Base-by-base conservation (phyloP, 169 alveolate species). In the Plasmodium chabaudi region DNA sequence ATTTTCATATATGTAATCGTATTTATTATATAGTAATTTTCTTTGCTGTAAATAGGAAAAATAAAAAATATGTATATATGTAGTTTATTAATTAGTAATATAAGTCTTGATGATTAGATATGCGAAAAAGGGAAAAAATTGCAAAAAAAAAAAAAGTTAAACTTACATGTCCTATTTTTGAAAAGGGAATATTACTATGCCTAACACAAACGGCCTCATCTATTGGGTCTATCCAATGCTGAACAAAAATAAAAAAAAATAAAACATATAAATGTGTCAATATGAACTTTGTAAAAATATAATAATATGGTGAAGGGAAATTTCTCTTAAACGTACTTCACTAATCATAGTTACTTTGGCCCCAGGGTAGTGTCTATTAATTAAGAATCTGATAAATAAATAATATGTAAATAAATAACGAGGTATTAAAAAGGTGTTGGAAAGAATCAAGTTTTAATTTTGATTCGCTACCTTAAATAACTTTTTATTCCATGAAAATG, bases 161-260 rank as follows among this genome's bases (percentile, higher is more conserved):
- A 44, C 51, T 72, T 79, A 79, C 89, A 39, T 79, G 44, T 5
- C 89, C 89, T 34, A 67, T 79, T 67, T 79, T 79, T 15, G 89
- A 53, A 67, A 79, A 47, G 44, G 89, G 89, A 19, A 79, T 79
- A 27, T 79, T 79, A 51, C 89, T 53, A 21, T 79, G 89, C 56
- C 89, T 79, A 19, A 65, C 13, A 49, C 82, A 79, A 7, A 79
- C 89, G 9, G 89, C 46, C 9, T 65, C 51, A 51, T 79, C 89
- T 25, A 79, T 79, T n/a, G 77, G 19, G 60, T 79, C 89, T 15
- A 79, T 79, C 89, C 89, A 79, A 71, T 79, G 89, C 89, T 79
- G 47, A 64, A 67, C 27, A 25, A 44, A 42, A 56, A 67, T 51
- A 46, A 42, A 23, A 17, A 15, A 73, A 42, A 21, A 21, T 21